Evolutionary conservation across 2,329 filamentous ascomycete species (phyloP).

Genomic region (Aspergillus tanneri): DNA sequence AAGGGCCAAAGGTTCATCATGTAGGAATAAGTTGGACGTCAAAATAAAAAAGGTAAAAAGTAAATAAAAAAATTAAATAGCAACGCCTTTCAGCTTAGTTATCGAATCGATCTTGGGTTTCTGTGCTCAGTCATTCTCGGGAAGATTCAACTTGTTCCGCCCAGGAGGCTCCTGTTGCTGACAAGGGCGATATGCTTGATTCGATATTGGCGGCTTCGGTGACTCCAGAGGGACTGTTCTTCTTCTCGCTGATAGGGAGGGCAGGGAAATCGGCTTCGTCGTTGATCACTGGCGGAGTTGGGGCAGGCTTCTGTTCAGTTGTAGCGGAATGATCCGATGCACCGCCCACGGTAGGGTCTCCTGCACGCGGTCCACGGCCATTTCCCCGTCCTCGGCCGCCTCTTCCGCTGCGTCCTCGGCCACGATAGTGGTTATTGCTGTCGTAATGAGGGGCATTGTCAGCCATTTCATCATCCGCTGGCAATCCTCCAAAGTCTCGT

Average conservation of each 20-base stretch:
- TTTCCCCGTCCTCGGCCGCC: conserved; percentile 28
- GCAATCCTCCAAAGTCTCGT: conserved; percentile 30
- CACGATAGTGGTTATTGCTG: conserved; percentile 21
- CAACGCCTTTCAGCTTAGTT: no score
- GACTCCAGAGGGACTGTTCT: conserved; percentile 12
- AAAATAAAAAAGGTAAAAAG: no score
- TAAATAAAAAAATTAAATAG: no score
- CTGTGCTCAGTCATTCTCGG: conserved; percentile 15
- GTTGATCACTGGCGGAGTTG: conserved; percentile 24
- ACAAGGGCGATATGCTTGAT: conserved; percentile 28
- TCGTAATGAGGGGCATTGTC: conserved; percentile 8
- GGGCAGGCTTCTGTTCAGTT: conserved; percentile 15
- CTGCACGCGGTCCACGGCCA: conserved; percentile 26
- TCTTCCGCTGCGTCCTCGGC: conserved; percentile 34
- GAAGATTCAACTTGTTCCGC: conserved; percentile 29
- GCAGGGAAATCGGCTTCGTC: conserved; percentile 39
- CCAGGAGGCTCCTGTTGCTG: conserved; percentile 29
- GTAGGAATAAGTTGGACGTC: no score
- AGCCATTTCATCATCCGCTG: conserved; percentile 11
- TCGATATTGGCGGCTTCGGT: conserved; percentile 25
- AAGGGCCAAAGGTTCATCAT: no score
- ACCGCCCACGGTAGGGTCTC: conserved; percentile 19
- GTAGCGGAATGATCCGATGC: conserved; percentile 12
- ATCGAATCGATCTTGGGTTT: no score
- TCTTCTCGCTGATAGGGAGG: conserved; percentile 30